phyloP scores from a whole-genome alignment of 2,329 filamentous ascomycete species.

The Colletotrichum tropicale region DNA sequence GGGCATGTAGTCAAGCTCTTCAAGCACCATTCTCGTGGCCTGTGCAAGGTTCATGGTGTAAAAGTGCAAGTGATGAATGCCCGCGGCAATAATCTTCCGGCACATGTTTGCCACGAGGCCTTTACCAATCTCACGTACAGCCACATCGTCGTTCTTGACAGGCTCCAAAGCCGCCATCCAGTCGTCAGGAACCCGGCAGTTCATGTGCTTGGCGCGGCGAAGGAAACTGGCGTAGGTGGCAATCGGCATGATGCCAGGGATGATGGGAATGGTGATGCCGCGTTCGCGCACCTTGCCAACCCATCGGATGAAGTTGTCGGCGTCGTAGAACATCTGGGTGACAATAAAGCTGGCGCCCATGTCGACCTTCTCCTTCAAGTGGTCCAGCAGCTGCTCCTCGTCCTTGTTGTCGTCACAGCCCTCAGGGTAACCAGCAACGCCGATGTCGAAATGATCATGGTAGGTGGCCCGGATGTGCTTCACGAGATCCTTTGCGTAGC shows the following conservation, averaged over 20 bases:
- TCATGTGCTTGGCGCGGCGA: slow-evolving; percentile 88
- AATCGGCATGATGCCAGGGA: slow-evolving; percentile 87
- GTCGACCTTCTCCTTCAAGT: slow-evolving; percentile 94
- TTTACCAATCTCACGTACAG: slow-evolving; percentile 89
- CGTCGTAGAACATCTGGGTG: slow-evolving; percentile 99
- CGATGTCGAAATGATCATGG: slow-evolving; percentile 84
- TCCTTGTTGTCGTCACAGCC: slow-evolving; percentile 93
- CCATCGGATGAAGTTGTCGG: slow-evolving; percentile 93
- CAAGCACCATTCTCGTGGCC: slow-evolving; percentile 90
- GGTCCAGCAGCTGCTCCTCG: slow-evolving; percentile 82
- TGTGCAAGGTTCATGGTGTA: slow-evolving; percentile 99
- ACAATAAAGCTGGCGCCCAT: slow-evolving; percentile 93
- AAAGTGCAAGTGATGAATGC: slow-evolving; percentile 91
- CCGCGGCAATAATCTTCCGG: slow-evolving; percentile 79
- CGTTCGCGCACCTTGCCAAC: slow-evolving; percentile 82
- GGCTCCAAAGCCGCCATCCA: slow-evolving; percentile 88
- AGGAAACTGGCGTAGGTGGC: slow-evolving; percentile 94
- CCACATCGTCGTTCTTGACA: slow-evolving; percentile 94
- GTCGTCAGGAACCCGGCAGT: slow-evolving; percentile 78
- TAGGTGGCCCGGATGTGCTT: slow-evolving; percentile 81
- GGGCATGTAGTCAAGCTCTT: slow-evolving; percentile 84
- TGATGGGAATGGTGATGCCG: slow-evolving; percentile 83
- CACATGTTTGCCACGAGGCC: slow-evolving; percentile 89
- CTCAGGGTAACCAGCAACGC: slow-evolving; percentile 95
- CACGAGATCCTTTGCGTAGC: slow-evolving; percentile 90